Conservation (phyloP, 768 basidiomycete genomes). For the Leucosporidium scottii region DNA sequence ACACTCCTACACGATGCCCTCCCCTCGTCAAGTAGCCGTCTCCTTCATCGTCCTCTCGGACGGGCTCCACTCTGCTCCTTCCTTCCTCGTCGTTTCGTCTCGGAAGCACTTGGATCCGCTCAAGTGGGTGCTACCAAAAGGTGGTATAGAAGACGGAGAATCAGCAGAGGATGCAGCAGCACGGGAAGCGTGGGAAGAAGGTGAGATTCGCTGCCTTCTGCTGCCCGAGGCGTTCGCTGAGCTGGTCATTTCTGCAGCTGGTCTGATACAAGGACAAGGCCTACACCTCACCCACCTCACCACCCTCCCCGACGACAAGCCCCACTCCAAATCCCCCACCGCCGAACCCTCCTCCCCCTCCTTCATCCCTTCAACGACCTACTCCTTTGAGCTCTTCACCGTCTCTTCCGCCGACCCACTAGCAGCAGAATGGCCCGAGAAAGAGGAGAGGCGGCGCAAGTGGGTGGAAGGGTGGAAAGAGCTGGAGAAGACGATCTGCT, state of each 20-base stretch:
- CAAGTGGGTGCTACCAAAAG: conserved; percentile 30
- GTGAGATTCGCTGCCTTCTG: neutral
- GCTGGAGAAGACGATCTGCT: neutral
- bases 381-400: conserved; percentile 31
- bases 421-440: conserved; percentile 25
- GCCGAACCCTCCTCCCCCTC: neutral
- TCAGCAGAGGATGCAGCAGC: neutral
- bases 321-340: conserved; percentile 27
- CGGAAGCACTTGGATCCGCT: conserved; percentile 11
- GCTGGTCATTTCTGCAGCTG: neutral
- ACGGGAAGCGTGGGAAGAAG: conserved; percentile 30
- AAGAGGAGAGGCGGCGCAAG: conserved; percentile 10
- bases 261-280: neutral
- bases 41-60: conserved; percentile 7
- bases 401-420: conserved; percentile 5
- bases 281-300: conserved; percentile 24
- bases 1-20: neutral
- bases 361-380: conserved; percentile 20
- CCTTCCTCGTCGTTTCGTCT: conserved; percentile 11
- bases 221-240: neutral
- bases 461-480: conserved; percentile 13
- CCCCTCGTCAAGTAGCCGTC: conserved; percentile 21
- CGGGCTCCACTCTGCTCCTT: neutral
- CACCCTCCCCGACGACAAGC: conserved; percentile 10
- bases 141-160: conserved; percentile 27